Evolutionary conservation across 179 eudicot genomes (phyloP), one percentile per base, ranked within the genome.

Genomic region (Drosera spatulata): DNA sequence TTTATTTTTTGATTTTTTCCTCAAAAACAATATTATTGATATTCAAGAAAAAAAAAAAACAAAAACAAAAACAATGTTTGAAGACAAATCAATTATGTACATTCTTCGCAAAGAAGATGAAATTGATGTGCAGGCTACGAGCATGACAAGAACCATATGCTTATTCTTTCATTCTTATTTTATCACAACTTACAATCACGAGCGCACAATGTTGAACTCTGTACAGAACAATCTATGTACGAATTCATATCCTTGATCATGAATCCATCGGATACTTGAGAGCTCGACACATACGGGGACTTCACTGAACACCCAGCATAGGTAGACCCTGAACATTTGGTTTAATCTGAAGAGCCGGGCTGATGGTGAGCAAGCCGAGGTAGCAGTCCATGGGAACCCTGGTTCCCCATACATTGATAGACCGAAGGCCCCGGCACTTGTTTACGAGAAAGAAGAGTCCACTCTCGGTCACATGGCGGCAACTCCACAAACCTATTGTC

Each of bases 351-450:
- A 86, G 81, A 67, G 95, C 80, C 39, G 96, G 96, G 68, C 86
- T 83, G 50, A 85, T 79, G 10, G 81, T 62, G 45, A 81, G 88
- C 67, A 88, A 60, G 40, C 73, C 73, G 38, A 71, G 61, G 66
- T 85, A 80, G 76, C 87, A 85, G 64, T 81, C 77, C 6, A 78
- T 15, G 6, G 96, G 82, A 50, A 88, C 82, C 53, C 87, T 74
- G 43, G 83, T 80, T 4, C 96, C 96, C 87, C 87, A 88, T 33
- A 77, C 90, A 22, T 88, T 81, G 62, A 88, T 88, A 1, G 96
- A 85, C 61, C 70, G 74, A 0, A 88, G 87, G 63, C 76, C 76
- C 61, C 69, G 69, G 69, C 96, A 88, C 55, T 85, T 79, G 41
- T 70, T 85, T 64, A 88, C 96, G 4, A 88, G 84, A 56, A 53